Base-by-base conservation (phyloP, 1,139 yeast genomes). In the Eremothecium gossypii region DNA sequence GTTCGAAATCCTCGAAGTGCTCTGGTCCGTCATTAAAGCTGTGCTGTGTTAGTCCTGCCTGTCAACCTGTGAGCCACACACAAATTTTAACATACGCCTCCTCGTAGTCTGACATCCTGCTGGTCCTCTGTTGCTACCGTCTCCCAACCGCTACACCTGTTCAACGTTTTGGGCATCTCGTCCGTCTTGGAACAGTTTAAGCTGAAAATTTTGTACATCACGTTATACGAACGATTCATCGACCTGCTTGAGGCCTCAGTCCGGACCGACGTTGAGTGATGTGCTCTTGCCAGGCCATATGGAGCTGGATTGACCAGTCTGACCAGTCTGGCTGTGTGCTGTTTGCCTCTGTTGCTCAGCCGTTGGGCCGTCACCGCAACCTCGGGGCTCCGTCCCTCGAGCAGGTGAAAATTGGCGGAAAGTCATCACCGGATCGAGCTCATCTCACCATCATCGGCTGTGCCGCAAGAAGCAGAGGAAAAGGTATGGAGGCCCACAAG, bases 1-100 rank as follows among this genome's bases (percentile, higher is more conserved):
- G 85, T 47, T 83, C 93, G 60, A 82, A 83, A 57, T 84, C 91
- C 49, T 83, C 95, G 56, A 67, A 82, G 65, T 83, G 75, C 62
- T 83, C 91, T 51, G 77, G 81, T 47, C 78, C 89, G 48, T 84
- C 94, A 68, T 81, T 81, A 65, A 79, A 83, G 38, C 60, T 55
- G 39, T 17, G 30, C 36, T 13, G 29, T 27, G 43, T 43, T 43
- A 43, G 37, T 40, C 36, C 20, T 35, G 12, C n/a, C 14, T n/a
- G 2, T 14, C 33, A 37, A 20, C 10, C 5, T 14, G 5, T 4
- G 3, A 28, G 9, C 30, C 39, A 17, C n/a, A 26, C 5, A 11
- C 11, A 34, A 36, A 36, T 13, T 30, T 8, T 12, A 38, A 61
- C 69, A 45, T 57, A 65, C 66, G 65, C 70, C 49, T 66, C 72